Evolutionary conservation across 208 protist genomes (phyloP).

Genomic region (Porcisia hertigi): DNA sequence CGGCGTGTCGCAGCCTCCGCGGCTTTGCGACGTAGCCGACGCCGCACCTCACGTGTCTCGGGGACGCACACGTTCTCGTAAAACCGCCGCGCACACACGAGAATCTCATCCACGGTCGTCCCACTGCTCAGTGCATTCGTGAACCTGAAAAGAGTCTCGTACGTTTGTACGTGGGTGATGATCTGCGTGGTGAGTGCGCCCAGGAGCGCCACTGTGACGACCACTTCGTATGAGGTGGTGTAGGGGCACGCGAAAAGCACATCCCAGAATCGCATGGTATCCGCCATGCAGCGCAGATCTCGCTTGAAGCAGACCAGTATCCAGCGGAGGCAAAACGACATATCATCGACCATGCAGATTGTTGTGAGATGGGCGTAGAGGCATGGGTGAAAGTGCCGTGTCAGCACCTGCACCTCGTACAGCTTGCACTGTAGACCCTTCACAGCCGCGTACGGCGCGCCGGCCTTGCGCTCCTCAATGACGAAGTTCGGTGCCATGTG

Average conservation of each 20-base stretch:
- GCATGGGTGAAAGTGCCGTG: conserved; percentile 54
- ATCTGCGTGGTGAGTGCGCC: conserved; percentile 54
- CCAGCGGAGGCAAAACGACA: conserved; percentile 91
- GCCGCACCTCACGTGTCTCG: conserved; percentile 30
- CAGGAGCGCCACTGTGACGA: conserved; percentile 69
- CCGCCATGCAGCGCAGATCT: conserved; percentile 61
- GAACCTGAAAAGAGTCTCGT: conserved; percentile 71
- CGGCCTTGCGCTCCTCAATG: conserved; percentile 42
- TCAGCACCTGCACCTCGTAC: conserved; percentile 43
- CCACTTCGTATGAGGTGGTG: conserved; percentile 66
- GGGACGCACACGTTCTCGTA: conserved; percentile 56
- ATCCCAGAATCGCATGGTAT: conserved; percentile 87
- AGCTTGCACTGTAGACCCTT: conserved; percentile 55
- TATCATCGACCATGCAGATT: conserved; percentile 56
- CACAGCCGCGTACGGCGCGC: conserved; percentile 22
- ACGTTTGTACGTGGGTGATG: conserved; percentile 41
- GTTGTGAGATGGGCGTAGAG: conserved; percentile 63
- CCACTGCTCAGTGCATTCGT: conserved; percentile 49
- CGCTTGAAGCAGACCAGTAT: conserved; percentile 86
- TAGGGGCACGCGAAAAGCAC: conserved; percentile 73
- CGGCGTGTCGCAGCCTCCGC: background rate
- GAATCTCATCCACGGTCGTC: conserved; percentile 49
- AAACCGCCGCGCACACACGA: conserved; percentile 56
- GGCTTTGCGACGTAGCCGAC: conserved; percentile 13
- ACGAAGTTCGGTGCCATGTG: conserved; percentile 56